Conservation (phyloP, 2,329 filamentous ascomycete species). For the Pyrenophora seminiperda region DNA sequence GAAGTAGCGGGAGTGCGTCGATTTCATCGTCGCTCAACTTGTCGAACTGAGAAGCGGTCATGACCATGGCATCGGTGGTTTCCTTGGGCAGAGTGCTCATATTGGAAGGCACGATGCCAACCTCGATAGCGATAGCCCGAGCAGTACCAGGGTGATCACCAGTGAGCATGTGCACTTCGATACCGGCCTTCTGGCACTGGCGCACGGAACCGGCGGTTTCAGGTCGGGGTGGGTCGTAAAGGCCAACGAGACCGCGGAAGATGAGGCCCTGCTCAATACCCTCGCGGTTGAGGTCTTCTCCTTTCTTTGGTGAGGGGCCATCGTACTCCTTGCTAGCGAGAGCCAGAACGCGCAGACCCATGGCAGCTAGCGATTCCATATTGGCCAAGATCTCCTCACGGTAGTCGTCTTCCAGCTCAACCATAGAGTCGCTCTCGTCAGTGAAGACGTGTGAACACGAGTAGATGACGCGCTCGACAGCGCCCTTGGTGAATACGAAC, state of each 20-base stretch:
- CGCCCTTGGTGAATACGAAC: conserved; percentile 66
- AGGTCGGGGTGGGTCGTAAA: conserved; percentile 83
- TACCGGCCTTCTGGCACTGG: conserved; percentile 53
- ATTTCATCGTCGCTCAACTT: conserved; percentile 75
- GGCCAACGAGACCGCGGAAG: conserved; percentile 78
- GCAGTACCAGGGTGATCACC: conserved; percentile 51
- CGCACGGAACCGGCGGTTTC: conserved; percentile 68
- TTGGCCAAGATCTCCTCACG: conserved; percentile 65
- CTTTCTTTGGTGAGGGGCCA: conserved; percentile 47
- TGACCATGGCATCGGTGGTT: conserved; percentile 41
- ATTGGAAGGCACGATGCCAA: conserved; percentile 51
- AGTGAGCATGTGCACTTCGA: conserved; percentile 57
- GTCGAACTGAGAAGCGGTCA: conserved; percentile 69
- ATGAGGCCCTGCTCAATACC: conserved; percentile 70
- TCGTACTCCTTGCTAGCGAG: conserved; percentile 59
- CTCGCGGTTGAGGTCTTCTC: conserved; percentile 59
- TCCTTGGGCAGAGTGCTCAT: conserved; percentile 28
- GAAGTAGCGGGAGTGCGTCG: conserved; percentile 73
- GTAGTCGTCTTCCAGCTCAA: conserved; percentile 57
- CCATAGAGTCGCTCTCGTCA: conserved; percentile 43
- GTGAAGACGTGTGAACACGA: conserved; percentile 62
- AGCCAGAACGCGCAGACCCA: conserved; percentile 71
- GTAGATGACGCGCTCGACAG: conserved; percentile 70
- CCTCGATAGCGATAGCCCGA: conserved; percentile 52
- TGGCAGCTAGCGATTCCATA: conserved; percentile 69